These are phyloP conservation scores for Lachancea nothofagi DNA, from an alignment of 805 yeast species.

Conservation along the genomic window DNA sequence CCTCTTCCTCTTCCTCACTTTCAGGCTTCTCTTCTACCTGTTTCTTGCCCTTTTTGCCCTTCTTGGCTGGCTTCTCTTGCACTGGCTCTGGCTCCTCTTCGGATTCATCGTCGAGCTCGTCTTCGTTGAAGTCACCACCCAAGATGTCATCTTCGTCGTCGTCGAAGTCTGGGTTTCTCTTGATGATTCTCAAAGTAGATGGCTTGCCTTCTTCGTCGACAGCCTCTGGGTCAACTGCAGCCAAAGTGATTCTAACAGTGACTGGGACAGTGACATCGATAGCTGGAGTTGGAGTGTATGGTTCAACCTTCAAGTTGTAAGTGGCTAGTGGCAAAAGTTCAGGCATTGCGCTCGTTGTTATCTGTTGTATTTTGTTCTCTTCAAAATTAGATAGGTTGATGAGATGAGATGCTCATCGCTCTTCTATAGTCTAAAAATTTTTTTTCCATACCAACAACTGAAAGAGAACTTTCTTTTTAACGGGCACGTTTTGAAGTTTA, in stretches of 20 bases:
- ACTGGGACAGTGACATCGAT: slow-evolving; percentile 81
- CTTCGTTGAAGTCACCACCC: slow-evolving; percentile 42
- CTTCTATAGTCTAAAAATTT: slow-evolving; percentile 6
- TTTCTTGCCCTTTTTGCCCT: slow-evolving; percentile 40
- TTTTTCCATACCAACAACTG: too few relatives aligned
- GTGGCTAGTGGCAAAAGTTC: slow-evolving; percentile 78
- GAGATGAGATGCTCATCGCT: slow-evolving; percentile 7
- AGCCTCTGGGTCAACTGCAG: slow-evolving; percentile 84
- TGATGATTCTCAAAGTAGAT: slow-evolving; percentile 82
- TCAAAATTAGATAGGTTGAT: too few relatives aligned
- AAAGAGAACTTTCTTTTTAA: too few relatives aligned
- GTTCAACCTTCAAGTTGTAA: slow-evolving; percentile 76
- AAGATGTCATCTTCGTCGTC: slow-evolving; percentile 43
- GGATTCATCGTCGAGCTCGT: slow-evolving; percentile 42
- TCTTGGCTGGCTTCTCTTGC: slow-evolving; percentile 45
- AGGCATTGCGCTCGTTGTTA: slow-evolving; percentile 43
- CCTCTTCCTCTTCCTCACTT: slow-evolving; percentile 46
- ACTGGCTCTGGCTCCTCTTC: slow-evolving; percentile 38
- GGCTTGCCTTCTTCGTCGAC: slow-evolving; percentile 79
- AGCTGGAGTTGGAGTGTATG: slow-evolving; percentile 84
- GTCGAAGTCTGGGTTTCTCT: slow-evolving; percentile 51
- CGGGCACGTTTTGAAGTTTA: too few relatives aligned
- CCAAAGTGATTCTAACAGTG: slow-evolving; percentile 87
- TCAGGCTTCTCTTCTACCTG: slow-evolving; percentile 34
- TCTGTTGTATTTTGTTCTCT: too few relatives aligned